phyloP scores from a whole-genome alignment of 495 filamentous ascomycete genomes.

The Lineolata rhizophorae region DNA sequence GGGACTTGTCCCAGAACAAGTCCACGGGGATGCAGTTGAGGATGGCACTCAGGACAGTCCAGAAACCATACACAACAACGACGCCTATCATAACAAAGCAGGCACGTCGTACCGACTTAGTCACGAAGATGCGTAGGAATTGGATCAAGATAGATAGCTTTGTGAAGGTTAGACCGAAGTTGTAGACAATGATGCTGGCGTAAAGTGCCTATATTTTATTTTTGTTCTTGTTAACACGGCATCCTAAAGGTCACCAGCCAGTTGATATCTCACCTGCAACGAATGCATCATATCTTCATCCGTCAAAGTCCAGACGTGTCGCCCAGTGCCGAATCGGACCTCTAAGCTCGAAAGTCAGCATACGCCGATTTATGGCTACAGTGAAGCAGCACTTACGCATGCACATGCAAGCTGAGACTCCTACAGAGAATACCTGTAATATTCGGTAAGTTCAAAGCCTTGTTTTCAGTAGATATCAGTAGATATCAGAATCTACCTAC shows the following conservation, averaged over 20 bases:
- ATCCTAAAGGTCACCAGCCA: no score
- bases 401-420: neutral
- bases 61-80: constrained; percentile 1
- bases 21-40: constrained; percentile 5
- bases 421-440: neutral
- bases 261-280: neutral
- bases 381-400: neutral
- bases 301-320: neutral
- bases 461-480: neutral
- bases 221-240: neutral
- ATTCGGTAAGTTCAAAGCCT: no score
- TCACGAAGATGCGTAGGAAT: constrained; percentile 4
- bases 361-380: neutral
- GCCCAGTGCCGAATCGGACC: neutral
- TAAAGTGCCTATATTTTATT: constrained; percentile 3
- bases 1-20: constrained; percentile 7
- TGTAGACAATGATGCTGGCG: constrained; percentile 7
- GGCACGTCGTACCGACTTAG: neutral
- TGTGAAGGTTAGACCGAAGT: constrained; percentile 4
- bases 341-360: neutral
- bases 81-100: constrained; percentile 2
- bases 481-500: neutral
- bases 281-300: neutral
- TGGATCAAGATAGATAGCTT: constrained; percentile 6
- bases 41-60: constrained; percentile 3